Evolutionary conservation across 768 basidiomycete genomes (phyloP).

Genomic region (Calvatia gigantea): DNA sequence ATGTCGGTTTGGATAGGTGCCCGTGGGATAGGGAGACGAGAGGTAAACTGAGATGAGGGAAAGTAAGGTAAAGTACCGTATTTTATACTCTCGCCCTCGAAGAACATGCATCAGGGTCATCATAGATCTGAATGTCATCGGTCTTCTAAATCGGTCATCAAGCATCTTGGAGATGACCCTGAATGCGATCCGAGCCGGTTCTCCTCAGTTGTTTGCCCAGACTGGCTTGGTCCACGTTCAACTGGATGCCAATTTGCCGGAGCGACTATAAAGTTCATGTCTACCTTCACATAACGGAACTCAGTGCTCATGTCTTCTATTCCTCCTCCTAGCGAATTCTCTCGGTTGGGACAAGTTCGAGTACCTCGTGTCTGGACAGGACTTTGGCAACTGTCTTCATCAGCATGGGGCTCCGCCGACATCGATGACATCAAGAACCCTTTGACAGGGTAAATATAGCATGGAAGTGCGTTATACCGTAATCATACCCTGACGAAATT

Average conservation of each 20-base stretch:
- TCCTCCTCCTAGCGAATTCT: conserved; percentile 36
- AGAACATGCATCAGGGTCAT: conserved; percentile 1
- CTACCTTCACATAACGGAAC: conserved; percentile 14
- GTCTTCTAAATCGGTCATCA: neutral
- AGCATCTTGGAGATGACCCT: neutral
- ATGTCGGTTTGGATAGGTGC: conserved; percentile 25
- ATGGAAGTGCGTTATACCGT: conserved; percentile 55
- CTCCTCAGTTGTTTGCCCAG: neutral
- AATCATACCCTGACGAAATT: neutral
- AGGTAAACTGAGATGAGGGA: conserved; percentile 9
- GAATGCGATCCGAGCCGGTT: neutral
- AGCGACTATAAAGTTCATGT: conserved; percentile 9
- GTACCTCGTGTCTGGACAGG: conserved; percentile 72
- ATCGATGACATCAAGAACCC: conserved; percentile 53
- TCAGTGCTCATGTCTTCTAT: conserved; percentile 17
- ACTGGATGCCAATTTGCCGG: conserved; percentile 17
- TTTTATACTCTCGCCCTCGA: conserved; percentile 21
- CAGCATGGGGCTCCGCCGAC: conserved; percentile 79
- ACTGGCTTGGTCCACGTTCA: neutral
- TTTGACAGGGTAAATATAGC: conserved; percentile 65
- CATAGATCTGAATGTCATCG: conserved; percentile 1
- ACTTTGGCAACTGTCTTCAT: conserved; percentile 84
- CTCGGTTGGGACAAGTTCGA: conserved; percentile 51
- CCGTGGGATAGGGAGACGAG: neutral
- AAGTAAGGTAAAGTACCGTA: neutral